Base-by-base conservation (phyloP, 805 yeast genomes). In the Tetrapisispora iriomotensis region DNA sequence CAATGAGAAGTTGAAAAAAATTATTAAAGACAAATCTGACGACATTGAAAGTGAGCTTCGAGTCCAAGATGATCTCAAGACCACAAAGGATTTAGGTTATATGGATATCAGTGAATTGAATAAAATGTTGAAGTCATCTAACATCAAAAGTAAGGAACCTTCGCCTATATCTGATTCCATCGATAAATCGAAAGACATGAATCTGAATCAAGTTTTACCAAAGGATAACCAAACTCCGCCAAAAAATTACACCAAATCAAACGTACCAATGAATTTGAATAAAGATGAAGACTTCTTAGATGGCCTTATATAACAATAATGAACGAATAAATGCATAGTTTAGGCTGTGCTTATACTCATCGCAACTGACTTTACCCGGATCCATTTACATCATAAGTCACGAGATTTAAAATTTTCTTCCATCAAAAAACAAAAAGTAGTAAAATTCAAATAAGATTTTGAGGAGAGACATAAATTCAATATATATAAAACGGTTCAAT, bases 271-370 rank as follows among this genome's bases (percentile, higher is more conserved):
- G 2, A 49, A 46, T 7, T 29, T 58, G 17, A 34, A 36, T 21
- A 48, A 46, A 1, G 62, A 50, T 14, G 56, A 57, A 36, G 54
- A 46, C 29, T 53, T 54, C 42, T 42, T 54, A 1, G 60, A 56
- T 29, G 48, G 45, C 25, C 37, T 56, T n/a, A 28, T 55, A n/a
- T 52, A 38, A 38, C 8, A 20, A 13, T n/a, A 14, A n/a, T 20
- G 14, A 17, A 5, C 6, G 6, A 4, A 9, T 2, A 10, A 21
- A n/a, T 14, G 5, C 18, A 31, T 2, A n/a, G 22, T 13, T 21
- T 27, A 18, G 15, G 29, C 9, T 27, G 18, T 10, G 15, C 9
- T 27, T 14, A 6, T 14, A 5, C 14, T 10, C n/a, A 26, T 10
- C n/a, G 14, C 9, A 26, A 12, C 29, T 13, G 13, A 4, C n/a